These are phyloP conservation scores for Aspergillus pseudonomiae DNA, from an alignment of 2,329 filamentous ascomycete species.

Conservation along the genomic window DNA sequence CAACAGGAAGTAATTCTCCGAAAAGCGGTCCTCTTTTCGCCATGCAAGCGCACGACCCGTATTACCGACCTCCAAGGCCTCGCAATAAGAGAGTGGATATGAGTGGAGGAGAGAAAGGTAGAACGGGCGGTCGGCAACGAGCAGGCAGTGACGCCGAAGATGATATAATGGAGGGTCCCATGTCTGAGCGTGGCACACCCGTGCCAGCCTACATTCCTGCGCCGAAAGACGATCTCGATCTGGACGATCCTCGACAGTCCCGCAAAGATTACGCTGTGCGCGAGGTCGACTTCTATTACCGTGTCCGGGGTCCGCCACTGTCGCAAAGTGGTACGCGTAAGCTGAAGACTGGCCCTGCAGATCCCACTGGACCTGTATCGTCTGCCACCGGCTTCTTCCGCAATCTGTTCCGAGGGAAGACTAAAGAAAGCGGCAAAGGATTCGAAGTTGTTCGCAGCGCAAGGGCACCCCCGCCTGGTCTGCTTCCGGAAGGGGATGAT, in stretches of 20 bases:
- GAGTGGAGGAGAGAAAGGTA: constrained; percentile 49
- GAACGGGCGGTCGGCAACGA: constrained; percentile 43
- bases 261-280: constrained; percentile 87
- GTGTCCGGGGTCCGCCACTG: constrained; percentile 83
- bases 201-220: constrained; percentile 57
- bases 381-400: constrained; percentile 90
- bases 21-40: constrained; percentile 47
- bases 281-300: constrained; percentile 97
- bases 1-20: constrained; percentile 47
- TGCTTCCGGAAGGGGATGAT: constrained; percentile 56
- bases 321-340: constrained; percentile 80
- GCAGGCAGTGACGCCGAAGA: constrained; percentile 42
- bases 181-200: constrained; percentile 53
- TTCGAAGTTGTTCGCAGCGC: constrained; percentile 95
- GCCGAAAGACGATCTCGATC: constrained; percentile 58
- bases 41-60: constrained; percentile 69
- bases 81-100: constrained; percentile 66
- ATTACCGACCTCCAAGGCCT: constrained; percentile 81
- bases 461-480: constrained; percentile 78
- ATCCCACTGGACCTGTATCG: constrained; percentile 88
- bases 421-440: constrained; percentile 91
- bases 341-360: constrained; percentile 89
- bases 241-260: constrained; percentile 55
- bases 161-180: constrained; percentile 38
- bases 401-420: constrained; percentile 76